Base-by-base conservation (phyloP, 2,329 filamentous ascomycete species). In the Cadophora malorum region DNA sequence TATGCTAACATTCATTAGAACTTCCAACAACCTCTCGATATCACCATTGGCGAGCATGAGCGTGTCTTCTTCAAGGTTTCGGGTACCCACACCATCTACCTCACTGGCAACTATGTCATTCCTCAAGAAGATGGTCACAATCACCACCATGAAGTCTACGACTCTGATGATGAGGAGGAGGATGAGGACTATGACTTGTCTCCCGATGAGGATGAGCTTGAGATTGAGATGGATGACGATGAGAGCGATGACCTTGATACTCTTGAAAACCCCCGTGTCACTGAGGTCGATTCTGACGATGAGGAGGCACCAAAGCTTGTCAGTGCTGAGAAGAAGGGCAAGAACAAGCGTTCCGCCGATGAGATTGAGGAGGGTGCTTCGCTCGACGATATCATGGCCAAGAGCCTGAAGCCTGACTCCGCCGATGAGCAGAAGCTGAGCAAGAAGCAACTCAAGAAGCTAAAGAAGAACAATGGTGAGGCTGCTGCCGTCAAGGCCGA, bases 371-470 rank as follows among this genome's bases (percentile, higher is more conserved):
- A 85, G 69, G 80, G 81, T 50, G 88, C 90, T 79, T 85, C 84
- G 70, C 90, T 97, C 31, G 94, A 97, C 76, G 92, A 92, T 72
- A 82, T 97, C 80, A 96, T 97, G 77, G 86, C 90, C 80, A 95
- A 96, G 83, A 86, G 85, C 68, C 85, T 89, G 78, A 81, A 83
- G 71, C 78, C 79, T n/a, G 82, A 82, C 72, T 76, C 81, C 56
- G 79, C 86, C 71, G 87, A 88, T 73, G 91, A 94, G 75, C 79
- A 85, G 74, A 94, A 94, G 84, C 86, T 94, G 71, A 94, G 90
- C 87, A 97, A 97, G 88, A 97, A 97, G 85, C 93, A 98, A 81
- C 87, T 91, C 77, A 98, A 99, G 91, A 97, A 97, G 87, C 87
- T 95, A 73, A 97, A 97, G 90, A 97, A 97, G 87, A 98, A 98